Evolutionary conservation across 2,329 filamentous ascomycete species (phyloP), one percentile per base, ranked within the genome.

Genomic region (Botryosphaeria agaves): DNA sequence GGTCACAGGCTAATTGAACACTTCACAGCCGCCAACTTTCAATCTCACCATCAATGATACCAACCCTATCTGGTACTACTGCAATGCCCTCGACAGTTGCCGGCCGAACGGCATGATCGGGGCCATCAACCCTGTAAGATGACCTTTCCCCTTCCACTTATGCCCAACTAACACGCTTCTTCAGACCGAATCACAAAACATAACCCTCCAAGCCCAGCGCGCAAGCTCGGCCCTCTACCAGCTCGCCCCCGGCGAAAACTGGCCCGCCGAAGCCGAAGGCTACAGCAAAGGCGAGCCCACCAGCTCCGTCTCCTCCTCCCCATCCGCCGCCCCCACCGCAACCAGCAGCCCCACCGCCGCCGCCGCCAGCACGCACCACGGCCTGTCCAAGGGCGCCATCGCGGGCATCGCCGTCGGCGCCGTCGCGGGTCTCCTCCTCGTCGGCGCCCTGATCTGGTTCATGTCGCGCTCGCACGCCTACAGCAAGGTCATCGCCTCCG

Each of bases 61-160:
- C 0, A 49, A 65, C 14, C 74, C 76, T 0, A 64, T 73, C 11
- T 79, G 75, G 47, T 78, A 68, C 49, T 82, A 81, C 48, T 82
- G 75, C 38, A 69, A 72, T 0, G 76, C 76, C 0, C 63, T 69
- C 0, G 64, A 59, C 1, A 79, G 75, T 2, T 87, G 80, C 43
- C 59, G 62, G 3, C 48, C 55, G 3, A 64, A 75, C 26, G 63
- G 69, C 14, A 87, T 87, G 79, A 65, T 87, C 11, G 79, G 78
- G 3, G n/a, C n/a, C n/a, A n/a, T n/a, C n/a, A n/a, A n/a, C n/a
- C n/a, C n/a, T n/a, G n/a, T n/a, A n/a, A n/a, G n/a, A n/a, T n/a
- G n/a, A n/a, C n/a, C n/a, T n/a, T n/a, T n/a, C n/a, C n/a, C n/a
- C n/a, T n/a, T n/a, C n/a, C n/a, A n/a, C n/a, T n/a, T n/a, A n/a